Base-by-base conservation (phyloP, 495 filamentous ascomycete species). In the Trichoderma erinaceum region DNA sequence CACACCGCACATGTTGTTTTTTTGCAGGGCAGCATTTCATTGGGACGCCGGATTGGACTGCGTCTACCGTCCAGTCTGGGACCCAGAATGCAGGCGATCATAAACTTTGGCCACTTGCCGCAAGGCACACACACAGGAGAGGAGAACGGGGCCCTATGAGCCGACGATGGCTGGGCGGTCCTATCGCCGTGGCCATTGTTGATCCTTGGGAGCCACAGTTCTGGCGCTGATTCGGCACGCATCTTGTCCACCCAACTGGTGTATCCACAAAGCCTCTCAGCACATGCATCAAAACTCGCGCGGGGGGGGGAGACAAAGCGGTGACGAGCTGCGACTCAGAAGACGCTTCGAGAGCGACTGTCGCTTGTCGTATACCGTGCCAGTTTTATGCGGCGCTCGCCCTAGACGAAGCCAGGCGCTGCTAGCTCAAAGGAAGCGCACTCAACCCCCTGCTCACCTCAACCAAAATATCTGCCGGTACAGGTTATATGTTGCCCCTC, bases 71-170 rank as follows among this genome's bases (percentile, higher is more conserved):
- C 56, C 27, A 25, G 1, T 29, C 56, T 61, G 56, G 56, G 56
- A 4, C 56, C 13, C 56, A 61, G 29, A 61, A 61, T 61, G 56
- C 56, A 61, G 56, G 56, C 56, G 56, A 61, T 61, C 56, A 61
- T 32, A 61, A 32, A 61, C 56, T 61, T 61, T 61, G 23, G 56
- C 23, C 56, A 27, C 23, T n/a, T 61, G 56, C 56, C 56, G 56
- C 56, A 61, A 61, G 56, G 56, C 56, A 61, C 56, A 61, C 56
- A 27, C 56, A 61, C 56, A 61, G 56, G 56, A 61, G 56, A 25
- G 50, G 23, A 21, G 23, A 32, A 61, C 27, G 56, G 56, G 27
- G 25, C 16, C 25, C 56, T 16, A 21, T 61, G 23, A 29, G 10
- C 56, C 27, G 56, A 35, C 56, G 23, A 29, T 61, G 27, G 56